Percentiles rank a stretch among this genome's conserved stretches.
Conservation (phyloP, 768 basidiomycete genomes). For the Daedaleopsis sinensis region DNA sequence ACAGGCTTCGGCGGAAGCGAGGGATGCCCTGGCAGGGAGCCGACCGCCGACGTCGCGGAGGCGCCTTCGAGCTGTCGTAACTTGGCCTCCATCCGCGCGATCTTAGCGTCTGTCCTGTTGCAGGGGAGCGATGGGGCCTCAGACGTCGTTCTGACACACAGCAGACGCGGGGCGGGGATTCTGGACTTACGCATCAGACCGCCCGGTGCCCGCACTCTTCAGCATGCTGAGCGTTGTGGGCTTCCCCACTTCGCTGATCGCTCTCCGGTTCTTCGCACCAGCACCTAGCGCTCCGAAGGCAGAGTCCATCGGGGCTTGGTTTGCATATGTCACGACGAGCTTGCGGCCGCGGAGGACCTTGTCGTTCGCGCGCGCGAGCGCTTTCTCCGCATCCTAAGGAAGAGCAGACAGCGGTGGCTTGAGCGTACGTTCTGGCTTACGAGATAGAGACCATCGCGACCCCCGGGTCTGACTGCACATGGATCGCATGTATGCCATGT, state of each 20-base stretch:
- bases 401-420: slow-evolving; percentile 11
- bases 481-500: slow-evolving; percentile 16
- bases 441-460: slow-evolving; percentile 10
- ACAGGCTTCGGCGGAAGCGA: slow-evolving; percentile 36
- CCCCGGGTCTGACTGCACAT: slow-evolving; percentile 29
- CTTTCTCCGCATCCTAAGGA: slow-evolving; percentile 83
- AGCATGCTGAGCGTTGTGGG: slow-evolving; percentile 89
- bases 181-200: slow-evolving; percentile 45
- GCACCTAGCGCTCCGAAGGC: slow-evolving; percentile 16
- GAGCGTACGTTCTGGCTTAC: slow-evolving; percentile 1
- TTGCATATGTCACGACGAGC: slow-evolving; percentile 88
- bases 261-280: slow-evolving; percentile 38
- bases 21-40: slow-evolving; percentile 17
- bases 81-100: slow-evolving; percentile 96
- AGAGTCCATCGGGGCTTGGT: slow-evolving; percentile 67
- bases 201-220: slow-evolving; percentile 64
- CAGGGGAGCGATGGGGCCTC: neutral
- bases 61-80: slow-evolving; percentile 72
- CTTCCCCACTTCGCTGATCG: slow-evolving; percentile 58
- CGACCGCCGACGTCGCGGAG: slow-evolving; percentile 11
- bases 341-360: slow-evolving; percentile 86
- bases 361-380: slow-evolving; percentile 71
- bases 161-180: neutral
- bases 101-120: slow-evolving; percentile 80
- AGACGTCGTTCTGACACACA: neutral